Percentiles rank a stretch among this genome's conserved stretches.
Conservation (phyloP, 2,329 filamentous ascomycete species). For the Venturia pyrina region DNA sequence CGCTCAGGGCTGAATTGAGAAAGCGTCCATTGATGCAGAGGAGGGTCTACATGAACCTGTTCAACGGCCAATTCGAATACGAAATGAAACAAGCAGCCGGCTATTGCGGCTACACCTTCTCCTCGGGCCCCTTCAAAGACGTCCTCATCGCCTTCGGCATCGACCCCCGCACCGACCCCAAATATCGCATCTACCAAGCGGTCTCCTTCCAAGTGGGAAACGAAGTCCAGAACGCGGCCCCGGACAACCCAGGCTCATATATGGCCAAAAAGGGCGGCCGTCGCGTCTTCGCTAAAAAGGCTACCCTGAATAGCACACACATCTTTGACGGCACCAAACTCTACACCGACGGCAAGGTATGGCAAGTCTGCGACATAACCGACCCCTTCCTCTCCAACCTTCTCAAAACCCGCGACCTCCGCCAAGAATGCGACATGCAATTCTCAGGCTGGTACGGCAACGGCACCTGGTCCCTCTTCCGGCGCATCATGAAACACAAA, state of each 20-base stretch:
- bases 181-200: conserved; percentile 77
- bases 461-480: conserved; percentile 9
- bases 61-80: conserved; percentile 34
- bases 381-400: conserved; percentile 64
- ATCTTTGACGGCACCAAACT: conserved; percentile 73
- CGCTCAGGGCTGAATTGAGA: conserved; percentile 56
- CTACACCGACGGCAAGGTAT: conserved; percentile 74
- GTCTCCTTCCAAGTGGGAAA: conserved; percentile 54
- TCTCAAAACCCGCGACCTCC: conserved; percentile 49
- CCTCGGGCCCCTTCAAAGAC: conserved; percentile 84
- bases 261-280: conserved; percentile 10
- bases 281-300: conserved; percentile 10
- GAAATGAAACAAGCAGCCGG: conserved; percentile 65
- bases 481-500: conserved; percentile 10
- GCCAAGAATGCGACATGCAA: conserved; percentile 30
- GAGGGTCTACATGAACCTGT: conserved; percentile 60
- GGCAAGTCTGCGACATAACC: conserved; percentile 87
- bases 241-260: conserved; percentile 7
- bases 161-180: conserved; percentile 69
- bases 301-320: conserved; percentile 43
- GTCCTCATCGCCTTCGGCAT: conserved; percentile 75
- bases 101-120: conserved; percentile 86
- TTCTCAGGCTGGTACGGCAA: conserved; percentile 13
- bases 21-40: conserved; percentile 79
- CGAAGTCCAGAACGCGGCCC: conserved; percentile 14